Percentiles rank a stretch among this genome's conserved stretches.
Evolutionary conservation across 495 filamentous ascomycete genomes (phyloP).

Genomic region (Aspergillus diversus): DNA sequence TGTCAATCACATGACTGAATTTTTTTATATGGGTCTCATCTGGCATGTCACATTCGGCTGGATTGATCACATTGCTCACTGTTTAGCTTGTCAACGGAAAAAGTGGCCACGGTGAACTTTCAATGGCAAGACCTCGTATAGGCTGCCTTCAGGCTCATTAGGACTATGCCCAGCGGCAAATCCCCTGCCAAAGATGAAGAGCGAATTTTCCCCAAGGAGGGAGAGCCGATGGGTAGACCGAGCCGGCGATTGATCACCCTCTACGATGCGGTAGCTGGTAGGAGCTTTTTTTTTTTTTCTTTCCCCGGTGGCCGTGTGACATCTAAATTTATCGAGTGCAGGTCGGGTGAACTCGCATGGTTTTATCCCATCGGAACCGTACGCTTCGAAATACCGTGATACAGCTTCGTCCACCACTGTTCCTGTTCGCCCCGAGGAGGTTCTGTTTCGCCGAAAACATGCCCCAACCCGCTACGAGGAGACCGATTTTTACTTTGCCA

Average conservation of each 20-base stretch:
- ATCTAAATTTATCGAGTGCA: slow-evolving; percentile 22
- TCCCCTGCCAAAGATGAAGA: not conserved
- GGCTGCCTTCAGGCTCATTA: not conserved
- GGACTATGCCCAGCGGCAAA: slow-evolving; percentile 3
- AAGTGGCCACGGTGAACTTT: not conserved
- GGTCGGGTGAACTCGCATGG: slow-evolving; percentile 54
- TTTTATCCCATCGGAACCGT: slow-evolving; percentile 41
- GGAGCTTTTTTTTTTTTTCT: not conserved
- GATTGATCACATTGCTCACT: too few relatives aligned
- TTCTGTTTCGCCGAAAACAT: slow-evolving; percentile 65
- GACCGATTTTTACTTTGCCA: slow-evolving; percentile 70
- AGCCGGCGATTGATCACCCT: not conserved
- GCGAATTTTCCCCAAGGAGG: not conserved
- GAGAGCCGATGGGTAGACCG: not conserved
- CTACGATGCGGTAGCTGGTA: slow-evolving; percentile 5
- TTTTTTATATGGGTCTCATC: too few relatives aligned
- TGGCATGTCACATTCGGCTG: too few relatives aligned
- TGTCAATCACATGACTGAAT: too few relatives aligned
- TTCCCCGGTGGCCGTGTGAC: not conserved
- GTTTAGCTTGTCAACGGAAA: not conserved
- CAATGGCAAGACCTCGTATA: not conserved
- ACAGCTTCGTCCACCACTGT: slow-evolving; percentile 54
- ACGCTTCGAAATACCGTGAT: slow-evolving; percentile 51
- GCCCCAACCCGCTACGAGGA: slow-evolving; percentile 69
- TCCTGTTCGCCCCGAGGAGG: slow-evolving; percentile 70